These are phyloP conservation scores for Alternaria triticimaculans DNA, from an alignment of 2,329 filamentous ascomycete species.

Conservation along the genomic window DNA sequence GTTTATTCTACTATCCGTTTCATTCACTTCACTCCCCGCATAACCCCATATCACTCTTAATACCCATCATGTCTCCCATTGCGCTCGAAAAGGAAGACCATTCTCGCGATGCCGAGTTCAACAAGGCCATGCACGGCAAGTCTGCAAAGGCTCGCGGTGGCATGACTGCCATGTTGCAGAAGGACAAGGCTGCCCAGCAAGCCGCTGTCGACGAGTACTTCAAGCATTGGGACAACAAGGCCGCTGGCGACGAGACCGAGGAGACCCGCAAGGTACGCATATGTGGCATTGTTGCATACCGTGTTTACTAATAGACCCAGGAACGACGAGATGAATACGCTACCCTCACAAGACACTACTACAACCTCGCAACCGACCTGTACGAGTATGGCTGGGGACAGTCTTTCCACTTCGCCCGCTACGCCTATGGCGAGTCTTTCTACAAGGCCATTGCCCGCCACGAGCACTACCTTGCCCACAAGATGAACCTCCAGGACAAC, in stretches of 20 bases:
- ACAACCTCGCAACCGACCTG: constrained; percentile 93
- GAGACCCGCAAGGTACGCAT: constrained; percentile 74
- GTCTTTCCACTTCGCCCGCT: constrained; percentile 97
- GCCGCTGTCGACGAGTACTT: constrained; percentile 90
- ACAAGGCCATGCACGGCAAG: constrained; percentile 82
- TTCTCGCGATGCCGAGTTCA: constrained; percentile 85
- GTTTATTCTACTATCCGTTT: constrained; percentile 6
- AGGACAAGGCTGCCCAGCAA: constrained; percentile 79
- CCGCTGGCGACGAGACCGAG: constrained; percentile 78
- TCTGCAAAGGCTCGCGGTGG: constrained; percentile 75
- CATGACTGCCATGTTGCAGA: constrained; percentile 82
- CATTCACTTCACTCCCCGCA: constrained; percentile 4
- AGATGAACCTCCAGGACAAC: constrained; percentile 82
- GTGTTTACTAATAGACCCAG: constrained; percentile 54
- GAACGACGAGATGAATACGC: constrained; percentile 87
- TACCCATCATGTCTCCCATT: constrained; percentile 58
- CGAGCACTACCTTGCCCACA: constrained; percentile 95
- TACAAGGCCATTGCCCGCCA: constrained; percentile 91
- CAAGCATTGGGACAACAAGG: constrained; percentile 94
- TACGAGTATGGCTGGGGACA: constrained; percentile 98
- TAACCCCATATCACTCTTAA: constrained; percentile 1
- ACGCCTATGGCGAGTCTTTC: constrained; percentile 85
- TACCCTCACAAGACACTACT: constrained; percentile 93
- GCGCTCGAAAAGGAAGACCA: constrained; percentile 83
- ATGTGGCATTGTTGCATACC: neutral